These are phyloP conservation scores for Clarireedia hainanense DNA, from an alignment of 2,329 filamentous ascomycete species.

Conservation along the genomic window DNA sequence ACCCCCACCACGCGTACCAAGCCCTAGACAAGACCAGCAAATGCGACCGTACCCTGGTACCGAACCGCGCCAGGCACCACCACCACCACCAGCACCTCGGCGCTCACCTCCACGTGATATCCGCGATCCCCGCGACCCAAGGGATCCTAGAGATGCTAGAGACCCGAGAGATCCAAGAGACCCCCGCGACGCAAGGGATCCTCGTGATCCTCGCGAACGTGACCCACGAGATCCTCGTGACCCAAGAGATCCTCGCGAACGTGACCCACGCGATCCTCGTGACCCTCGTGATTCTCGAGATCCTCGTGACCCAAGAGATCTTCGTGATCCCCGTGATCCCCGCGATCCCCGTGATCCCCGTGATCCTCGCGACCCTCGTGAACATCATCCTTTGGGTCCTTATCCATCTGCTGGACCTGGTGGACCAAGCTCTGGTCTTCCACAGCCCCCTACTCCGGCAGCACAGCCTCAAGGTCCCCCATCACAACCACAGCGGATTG, in stretches of 20 bases:
- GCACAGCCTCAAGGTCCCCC: constrained; percentile 24
- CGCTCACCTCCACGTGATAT: constrained; percentile 40
- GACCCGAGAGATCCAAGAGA: constrained; percentile 31
- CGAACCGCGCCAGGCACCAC: constrained; percentile 43
- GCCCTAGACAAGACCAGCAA: constrained; percentile 65
- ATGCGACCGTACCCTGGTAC: constrained; percentile 62
- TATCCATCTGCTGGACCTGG: constrained; percentile 22
- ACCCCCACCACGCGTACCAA: constrained; percentile 55
- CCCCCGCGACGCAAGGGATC: not conserved
- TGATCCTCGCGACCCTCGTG: not conserved
- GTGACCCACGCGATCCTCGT: not conserved
- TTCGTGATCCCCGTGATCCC: constrained; percentile 16
- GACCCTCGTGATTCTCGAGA: not conserved
- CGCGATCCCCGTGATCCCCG: constrained; percentile 9
- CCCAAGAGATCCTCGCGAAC: not conserved
- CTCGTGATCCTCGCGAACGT: constrained; percentile 10
- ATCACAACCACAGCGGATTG: constrained; percentile 43
- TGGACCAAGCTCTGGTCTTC: constrained; percentile 11
- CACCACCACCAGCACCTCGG: constrained; percentile 37
- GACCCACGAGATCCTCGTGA: not conserved
- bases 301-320: constrained; percentile 29
- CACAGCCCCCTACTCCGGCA: constrained; percentile 46
- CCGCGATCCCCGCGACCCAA: not conserved
- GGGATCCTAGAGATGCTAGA: not conserved
- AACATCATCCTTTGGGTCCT: constrained; percentile 23